A percentile compares a stretch with the other conserved stretches of the same genome.
Conservation (phyloP, 176 grass and related monocot species). For the Musa schizocarpa region DNA sequence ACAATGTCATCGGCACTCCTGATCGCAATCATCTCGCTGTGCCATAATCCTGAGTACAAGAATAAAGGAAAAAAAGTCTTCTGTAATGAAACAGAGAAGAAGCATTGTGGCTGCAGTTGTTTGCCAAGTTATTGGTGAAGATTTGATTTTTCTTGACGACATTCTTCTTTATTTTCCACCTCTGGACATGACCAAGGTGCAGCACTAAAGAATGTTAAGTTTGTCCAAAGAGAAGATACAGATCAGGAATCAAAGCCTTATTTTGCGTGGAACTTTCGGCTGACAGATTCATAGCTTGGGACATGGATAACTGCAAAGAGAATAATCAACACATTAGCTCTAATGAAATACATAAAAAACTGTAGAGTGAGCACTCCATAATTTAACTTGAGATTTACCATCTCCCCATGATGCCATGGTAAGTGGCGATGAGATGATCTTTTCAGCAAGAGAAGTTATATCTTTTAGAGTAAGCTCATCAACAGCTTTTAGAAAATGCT, state of each 20-base stretch:
- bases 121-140: no score
- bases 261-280: constrained; percentile 72
- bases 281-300: constrained; percentile 69
- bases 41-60: no score
- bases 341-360: no score
- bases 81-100: no score
- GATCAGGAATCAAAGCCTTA: constrained; percentile 21
- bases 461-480: constrained; percentile 72
- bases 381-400: constrained; percentile 25
- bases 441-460: constrained; percentile 53
- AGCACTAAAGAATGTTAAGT: neutral
- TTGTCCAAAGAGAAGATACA: neutral
- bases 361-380: neutral
- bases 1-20: no score
- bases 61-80: no score
- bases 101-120: no score
- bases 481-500: constrained; percentile 65
- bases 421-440: constrained; percentile 63
- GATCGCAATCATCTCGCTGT: no score
- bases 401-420: constrained; percentile 91
- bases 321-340: neutral
- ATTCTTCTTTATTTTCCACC: no score
- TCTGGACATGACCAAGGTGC: neutral
- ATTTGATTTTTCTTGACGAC: no score
- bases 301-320: constrained; percentile 61